phyloP scores from a whole-genome alignment of 129 eudicot genomes.

The Helianthus annuus region HanXRQr2.0-SUNRISE NC_035447.2:535125-535624 shows the following conservation, averaged over 20 bases:
- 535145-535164: conserved; percentile 38
- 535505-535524: conserved; percentile 4
- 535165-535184: conserved; percentile 38
- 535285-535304: conserved; percentile 48
- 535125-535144: conserved; percentile 48
- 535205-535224: conserved; percentile 47
- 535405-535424: conserved; percentile 59
- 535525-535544: conserved; percentile 28
- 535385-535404: conserved; percentile 24
- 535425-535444: conserved; percentile 56
- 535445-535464: conserved; percentile 45
- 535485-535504: conserved; percentile 50
- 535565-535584: conserved; percentile 54
- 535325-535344: conserved; percentile 42
- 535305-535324: conserved; percentile 54
- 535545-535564: conserved; percentile 14
- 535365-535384: conserved; percentile 44
- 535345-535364: conserved; percentile 66
- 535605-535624: conserved; percentile 52
- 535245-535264: conserved; percentile 45
- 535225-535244: conserved; percentile 47
- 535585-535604: conserved; percentile 51
- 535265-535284: conserved; percentile 56
- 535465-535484: conserved; percentile 28
- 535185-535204: conserved; percentile 46